These are phyloP conservation scores for Aspergillus olivimuriae DNA, from an alignment of 495 filamentous ascomycete genomes.

Conservation along the genomic window DNA sequence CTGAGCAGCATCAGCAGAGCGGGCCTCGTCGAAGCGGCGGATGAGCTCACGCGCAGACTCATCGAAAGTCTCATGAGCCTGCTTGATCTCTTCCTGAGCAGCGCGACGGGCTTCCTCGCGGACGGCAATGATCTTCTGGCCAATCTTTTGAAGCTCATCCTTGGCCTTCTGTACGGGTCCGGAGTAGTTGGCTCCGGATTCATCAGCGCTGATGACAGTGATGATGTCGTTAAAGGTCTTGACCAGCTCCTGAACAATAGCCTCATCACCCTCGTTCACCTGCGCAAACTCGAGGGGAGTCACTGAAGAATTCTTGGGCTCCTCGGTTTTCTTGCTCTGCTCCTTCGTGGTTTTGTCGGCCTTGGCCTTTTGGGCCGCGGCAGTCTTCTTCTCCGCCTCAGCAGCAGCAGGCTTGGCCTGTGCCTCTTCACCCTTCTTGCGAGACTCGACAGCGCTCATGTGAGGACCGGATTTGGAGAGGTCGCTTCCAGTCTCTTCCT, in stretches of 20 bases:
- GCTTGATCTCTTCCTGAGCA: conserved; percentile 69
- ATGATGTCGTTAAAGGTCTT: conserved; percentile 96
- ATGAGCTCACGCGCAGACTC: conserved; percentile 72
- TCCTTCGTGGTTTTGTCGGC: conserved; percentile 33
- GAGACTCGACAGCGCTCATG: conserved; percentile 34
- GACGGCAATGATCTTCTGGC: conserved; percentile 63
- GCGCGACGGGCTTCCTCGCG: conserved; percentile 59
- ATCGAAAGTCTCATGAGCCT: conserved; percentile 71
- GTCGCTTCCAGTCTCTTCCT: conserved; percentile 38
- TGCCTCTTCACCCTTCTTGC: conserved; percentile 17
- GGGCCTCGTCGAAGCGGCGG: conserved; percentile 60
- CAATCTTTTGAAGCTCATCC: conserved; percentile 69
- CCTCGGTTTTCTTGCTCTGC: conserved; percentile 18
- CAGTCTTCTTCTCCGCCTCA: conserved; percentile 29
- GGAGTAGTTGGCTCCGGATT: conserved; percentile 63
- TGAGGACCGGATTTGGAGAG: conserved; percentile 41
- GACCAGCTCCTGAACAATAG: conserved; percentile 86
- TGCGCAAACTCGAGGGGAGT: conserved; percentile 67
- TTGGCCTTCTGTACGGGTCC: conserved; percentile 76
- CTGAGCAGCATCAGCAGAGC: conserved; percentile 65
- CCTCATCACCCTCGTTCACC: conserved; percentile 68
- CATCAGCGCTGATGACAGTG: conserved; percentile 79
- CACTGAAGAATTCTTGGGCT: conserved; percentile 38
- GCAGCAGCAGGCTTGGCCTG: conserved; percentile 16
- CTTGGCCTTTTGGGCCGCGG: conserved; percentile 38